Conservation (phyloP, 148 eudicot species). For the Gaultheria prostrata region DNA sequence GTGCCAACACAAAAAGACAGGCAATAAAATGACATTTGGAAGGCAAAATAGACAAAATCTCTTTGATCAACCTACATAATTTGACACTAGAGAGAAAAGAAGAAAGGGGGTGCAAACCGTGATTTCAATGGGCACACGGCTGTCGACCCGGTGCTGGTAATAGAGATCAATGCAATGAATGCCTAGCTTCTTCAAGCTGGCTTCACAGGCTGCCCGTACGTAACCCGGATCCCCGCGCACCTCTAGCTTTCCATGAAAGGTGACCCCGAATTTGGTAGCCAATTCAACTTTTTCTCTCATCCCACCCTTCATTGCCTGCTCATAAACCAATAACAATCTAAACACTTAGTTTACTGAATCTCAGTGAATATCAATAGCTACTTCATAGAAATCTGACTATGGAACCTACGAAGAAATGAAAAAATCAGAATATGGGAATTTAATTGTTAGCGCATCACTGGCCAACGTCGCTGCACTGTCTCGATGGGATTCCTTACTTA, state of each 20-base stretch:
- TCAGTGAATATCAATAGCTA: not conserved
- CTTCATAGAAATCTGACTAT: too few relatives aligned
- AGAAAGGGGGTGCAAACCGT: not conserved
- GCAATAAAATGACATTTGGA: too few relatives aligned
- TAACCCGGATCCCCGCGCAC: conserved; percentile 16
- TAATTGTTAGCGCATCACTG: too few relatives aligned
- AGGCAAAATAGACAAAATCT: too few relatives aligned
- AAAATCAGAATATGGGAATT: too few relatives aligned
- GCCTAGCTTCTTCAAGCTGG: conserved; percentile 12
- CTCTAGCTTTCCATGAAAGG: not conserved
- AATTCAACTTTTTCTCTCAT: not conserved
- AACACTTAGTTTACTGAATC: too few relatives aligned
- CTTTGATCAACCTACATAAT: too few relatives aligned
- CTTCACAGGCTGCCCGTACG: conserved; percentile 15
- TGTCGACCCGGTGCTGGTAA: not conserved
- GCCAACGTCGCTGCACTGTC: too few relatives aligned
- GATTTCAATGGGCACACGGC: not conserved
- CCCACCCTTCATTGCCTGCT: not conserved
- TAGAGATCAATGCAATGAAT: conserved; percentile 9
- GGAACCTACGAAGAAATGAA: too few relatives aligned
- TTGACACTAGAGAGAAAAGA: too few relatives aligned
- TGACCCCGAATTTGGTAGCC: conserved; percentile 12
- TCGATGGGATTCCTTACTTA: too few relatives aligned
- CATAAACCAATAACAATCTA: not conserved
- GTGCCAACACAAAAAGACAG: too few relatives aligned